Base-by-base conservation (phyloP, 768 basidiomycete genomes). In the Suillus brevipes region DNA sequence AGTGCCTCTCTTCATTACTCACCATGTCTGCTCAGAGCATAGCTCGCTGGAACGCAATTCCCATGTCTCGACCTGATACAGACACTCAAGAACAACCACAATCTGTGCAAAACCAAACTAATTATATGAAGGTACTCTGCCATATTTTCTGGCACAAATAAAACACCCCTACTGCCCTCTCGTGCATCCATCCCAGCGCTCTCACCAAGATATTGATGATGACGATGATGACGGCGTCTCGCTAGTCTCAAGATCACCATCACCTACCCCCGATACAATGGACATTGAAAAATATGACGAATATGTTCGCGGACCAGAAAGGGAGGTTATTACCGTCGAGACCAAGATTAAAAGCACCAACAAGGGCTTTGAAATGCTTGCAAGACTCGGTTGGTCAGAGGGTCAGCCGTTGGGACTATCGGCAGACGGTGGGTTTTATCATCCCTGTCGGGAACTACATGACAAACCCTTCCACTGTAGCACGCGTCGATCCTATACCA, bases 321-420 rank as follows among this genome's bases (percentile, higher is more conserved):
- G 79, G 38, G 92, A 94, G 71, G 81, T 87, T 68, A 84, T 94
- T 66, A 94, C 93, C 9, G 86, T 94, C 62, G 89, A 94, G 60
- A 94, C 91, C 49, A 92, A 83, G 74, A 87, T 95, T 70, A 89
- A 90, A 73, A 81, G 84, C 49, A 83, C 85, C 43, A 95, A 95
- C 77, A 91, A 88, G 71, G 93, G 93, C 14, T 94, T 93, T 73
- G 81, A 85, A 9, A 83, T 95, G 81, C 85, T 95, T 2, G 83
- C 87, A 38, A 94, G 89, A 77, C 84, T 94, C 61, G 93, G 93
- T 8, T 94, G 93, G 93, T 77, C 82, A 0, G 91, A 92, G 71
- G 93, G 93, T 14, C 85, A 89, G 67, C 87, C 90, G 20, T 79
- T 95, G 1, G 93, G 93, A 6, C 69, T 91, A 18, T 89, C 91